Conservation (phyloP, 176 grass and related monocot species). For the Hordeum vulgare region MorexV3_pseudomolecules_assembly NC_058524.1:2543540-2544039, state of each 20-base stretch:
- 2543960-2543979: conserved; percentile 79
- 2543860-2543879: conserved; percentile 82
- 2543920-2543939: conserved; percentile 54
- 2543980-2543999: conserved; percentile 80
- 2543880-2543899: conserved; percentile 48
- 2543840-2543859: conserved; percentile 77
- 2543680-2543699: conserved; percentile 78
- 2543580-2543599: not conserved
- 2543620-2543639: not conserved
- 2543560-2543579: not conserved
- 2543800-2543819: conserved; percentile 77
- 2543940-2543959: conserved; percentile 65
- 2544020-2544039: conserved; percentile 43
- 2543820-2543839: conserved; percentile 60
- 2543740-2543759: conserved; percentile 66
- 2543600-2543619: not conserved
- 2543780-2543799: conserved; percentile 86
- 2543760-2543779: conserved; percentile 72
- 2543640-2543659: conserved; percentile 38
- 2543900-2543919: conserved; percentile 69
- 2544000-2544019: conserved; percentile 44
- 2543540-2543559: not conserved
- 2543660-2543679: conserved; percentile 26
- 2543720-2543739: conserved; percentile 87
- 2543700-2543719: conserved; percentile 83